Evolutionary conservation across 2,329 filamentous ascomycete species (phyloP).

Genomic region (Colletotrichum nymphaeae): DNA sequence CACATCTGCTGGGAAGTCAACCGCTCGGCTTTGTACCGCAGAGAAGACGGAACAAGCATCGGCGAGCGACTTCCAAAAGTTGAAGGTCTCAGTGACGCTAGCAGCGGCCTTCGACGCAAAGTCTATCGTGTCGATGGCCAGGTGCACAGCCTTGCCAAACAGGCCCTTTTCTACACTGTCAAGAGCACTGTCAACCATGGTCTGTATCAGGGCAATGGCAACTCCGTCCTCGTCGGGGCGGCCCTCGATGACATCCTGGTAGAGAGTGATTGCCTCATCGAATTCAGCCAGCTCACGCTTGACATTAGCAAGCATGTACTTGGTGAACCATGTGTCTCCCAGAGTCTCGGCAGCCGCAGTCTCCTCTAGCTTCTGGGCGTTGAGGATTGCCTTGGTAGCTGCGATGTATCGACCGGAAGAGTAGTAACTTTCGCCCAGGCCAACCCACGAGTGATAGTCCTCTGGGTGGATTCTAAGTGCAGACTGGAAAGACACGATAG

Average conservation of each 20-base stretch:
- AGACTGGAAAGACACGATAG: constrained; percentile 91
- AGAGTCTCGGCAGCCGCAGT: constrained; percentile 52
- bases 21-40: constrained; percentile 75
- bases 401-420: constrained; percentile 93
- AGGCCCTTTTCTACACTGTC: constrained; percentile 83
- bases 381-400: constrained; percentile 89
- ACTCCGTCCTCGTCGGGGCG: constrained; percentile 86
- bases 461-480: constrained; percentile 85
- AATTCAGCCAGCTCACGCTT: constrained; percentile 92
- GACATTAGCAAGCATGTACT: constrained; percentile 96
- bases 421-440: constrained; percentile 96
- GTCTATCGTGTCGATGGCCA: constrained; percentile 75
- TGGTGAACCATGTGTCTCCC: constrained; percentile 91
- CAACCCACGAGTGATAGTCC: constrained; percentile 96
- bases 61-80: constrained; percentile 92
- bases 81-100: constrained; percentile 79
- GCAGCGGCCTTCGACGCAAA: constrained; percentile 73
- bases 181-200: constrained; percentile 84
- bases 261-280: constrained; percentile 82
- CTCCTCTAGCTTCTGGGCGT: constrained; percentile 81
- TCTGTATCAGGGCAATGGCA: constrained; percentile 87
- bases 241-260: constrained; percentile 76
- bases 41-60: constrained; percentile 90
- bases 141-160: constrained; percentile 83
- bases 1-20: constrained; percentile 69